These are phyloP conservation scores for Sordaria brevicollis DNA, from an alignment of 495 filamentous ascomycete genomes.

Conservation along the genomic window DNA sequence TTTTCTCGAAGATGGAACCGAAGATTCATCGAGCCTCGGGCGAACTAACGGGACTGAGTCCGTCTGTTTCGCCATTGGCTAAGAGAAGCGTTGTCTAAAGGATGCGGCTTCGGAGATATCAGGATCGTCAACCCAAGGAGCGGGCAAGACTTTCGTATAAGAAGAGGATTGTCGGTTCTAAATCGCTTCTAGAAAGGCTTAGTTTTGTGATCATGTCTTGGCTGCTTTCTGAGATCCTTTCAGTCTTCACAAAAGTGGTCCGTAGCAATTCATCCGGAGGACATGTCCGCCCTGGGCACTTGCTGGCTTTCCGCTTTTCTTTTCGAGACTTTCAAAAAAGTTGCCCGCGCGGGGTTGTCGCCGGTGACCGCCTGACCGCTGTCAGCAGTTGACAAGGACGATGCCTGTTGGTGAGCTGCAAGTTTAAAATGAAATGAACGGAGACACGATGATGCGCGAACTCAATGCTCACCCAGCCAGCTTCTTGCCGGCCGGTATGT, in stretches of 20 bases:
- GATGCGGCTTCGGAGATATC: background rate
- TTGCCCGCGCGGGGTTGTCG: background rate
- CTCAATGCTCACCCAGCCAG: background rate
- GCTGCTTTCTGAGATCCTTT: background rate
- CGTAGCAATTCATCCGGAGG: background rate
- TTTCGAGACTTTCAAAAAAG: background rate
- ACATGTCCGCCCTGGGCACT: background rate
- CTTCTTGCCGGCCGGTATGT: background rate
- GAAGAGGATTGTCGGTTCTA: background rate
- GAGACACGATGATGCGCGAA: background rate
- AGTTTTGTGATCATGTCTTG: background rate
- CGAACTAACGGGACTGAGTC: background rate
- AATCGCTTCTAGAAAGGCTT: background rate
- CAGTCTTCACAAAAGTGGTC: background rate
- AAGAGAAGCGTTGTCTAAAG: background rate
- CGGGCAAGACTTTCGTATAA: background rate
- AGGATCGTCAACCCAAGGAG: background rate
- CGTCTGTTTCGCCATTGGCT: background rate
- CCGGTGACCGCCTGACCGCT: background rate
- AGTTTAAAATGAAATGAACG: background rate
- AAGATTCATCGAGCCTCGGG: background rate
- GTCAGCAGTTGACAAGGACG: background rate
- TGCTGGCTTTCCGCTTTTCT: background rate
- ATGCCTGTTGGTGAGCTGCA: background rate
- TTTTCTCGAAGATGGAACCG: background rate